Evolutionary conservation across 2,329 filamentous ascomycete genomes (phyloP).

Genomic region (Trichoderma semiorbis): DNA sequence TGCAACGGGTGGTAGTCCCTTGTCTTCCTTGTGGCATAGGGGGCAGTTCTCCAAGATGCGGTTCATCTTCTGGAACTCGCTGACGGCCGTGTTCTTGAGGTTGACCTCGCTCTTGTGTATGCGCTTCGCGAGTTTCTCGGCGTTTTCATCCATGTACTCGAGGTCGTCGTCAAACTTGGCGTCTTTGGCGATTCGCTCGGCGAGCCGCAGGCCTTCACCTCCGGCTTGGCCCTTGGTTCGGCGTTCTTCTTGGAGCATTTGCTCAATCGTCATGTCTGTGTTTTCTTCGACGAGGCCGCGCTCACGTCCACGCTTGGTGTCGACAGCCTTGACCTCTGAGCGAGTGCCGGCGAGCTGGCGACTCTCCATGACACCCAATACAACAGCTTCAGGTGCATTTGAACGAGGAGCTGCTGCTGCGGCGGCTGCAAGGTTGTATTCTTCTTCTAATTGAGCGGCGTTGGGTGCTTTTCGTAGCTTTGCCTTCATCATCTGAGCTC

Average conservation of each 20-base stretch:
- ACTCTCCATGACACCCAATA: constrained; percentile 84
- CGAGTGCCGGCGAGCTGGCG: constrained; percentile 75
- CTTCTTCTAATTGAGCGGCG: constrained; percentile 70
- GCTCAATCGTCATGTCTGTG: constrained; percentile 91
- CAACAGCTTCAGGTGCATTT: constrained; percentile 60
- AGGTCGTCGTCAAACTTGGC: constrained; percentile 85
- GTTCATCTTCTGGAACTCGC: constrained; percentile 87
- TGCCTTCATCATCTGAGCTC: constrained; percentile 94
- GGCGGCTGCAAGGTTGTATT: constrained; percentile 71
- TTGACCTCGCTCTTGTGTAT: constrained; percentile 86
- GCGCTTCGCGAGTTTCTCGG: constrained; percentile 78
- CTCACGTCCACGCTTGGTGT: constrained; percentile 78
- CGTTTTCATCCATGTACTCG: constrained; percentile 97
- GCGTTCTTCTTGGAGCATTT: constrained; percentile 94
- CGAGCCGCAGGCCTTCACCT: constrained; percentile 77
- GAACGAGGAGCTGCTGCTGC: constrained; percentile 56
- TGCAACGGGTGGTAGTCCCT: constrained; percentile 68
- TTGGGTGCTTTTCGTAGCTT: constrained; percentile 77
- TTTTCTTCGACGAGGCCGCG: constrained; percentile 85
- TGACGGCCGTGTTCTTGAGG: constrained; percentile 81
- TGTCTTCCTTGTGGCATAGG: constrained; percentile 88
- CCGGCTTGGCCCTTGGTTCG: constrained; percentile 74
- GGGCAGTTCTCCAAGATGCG: constrained; percentile 82
- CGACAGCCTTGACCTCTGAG: constrained; percentile 71
- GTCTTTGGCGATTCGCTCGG: constrained; percentile 92